phyloP scores from a whole-genome alignment of 164 flowering plant genomes.

The Amborella trichopoda region DNA sequence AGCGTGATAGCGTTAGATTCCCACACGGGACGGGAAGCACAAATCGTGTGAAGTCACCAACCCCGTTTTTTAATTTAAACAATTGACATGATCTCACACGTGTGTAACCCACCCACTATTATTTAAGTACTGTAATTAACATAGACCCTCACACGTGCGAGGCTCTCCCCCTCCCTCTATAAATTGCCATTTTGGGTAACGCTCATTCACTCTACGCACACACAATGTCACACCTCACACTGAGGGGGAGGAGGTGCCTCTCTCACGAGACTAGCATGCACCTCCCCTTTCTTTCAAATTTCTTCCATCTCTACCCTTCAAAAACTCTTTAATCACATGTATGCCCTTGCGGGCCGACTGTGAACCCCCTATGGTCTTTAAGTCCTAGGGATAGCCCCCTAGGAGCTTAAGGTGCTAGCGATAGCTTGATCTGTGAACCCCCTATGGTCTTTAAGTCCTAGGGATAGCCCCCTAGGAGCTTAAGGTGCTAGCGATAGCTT shows the following conservation, averaged over 20 bases:
- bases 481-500: not conserved
- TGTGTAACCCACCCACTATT: not conserved
- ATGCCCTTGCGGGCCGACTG: not conserved
- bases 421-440: not conserved
- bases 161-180: constrained; percentile 18
- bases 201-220: constrained; percentile 23
- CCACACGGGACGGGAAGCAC: constrained; percentile 67
- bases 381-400: constrained; percentile 8
- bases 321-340: not conserved
- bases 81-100: not conserved
- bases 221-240: constrained; percentile 19
- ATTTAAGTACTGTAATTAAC: not conserved
- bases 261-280: constrained; percentile 68
- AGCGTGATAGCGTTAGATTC: too few relatives aligned
- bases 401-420: constrained; percentile 12
- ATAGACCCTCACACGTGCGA: constrained; percentile 35
- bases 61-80: constrained; percentile 8
- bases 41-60: constrained; percentile 44
- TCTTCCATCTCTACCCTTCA: constrained; percentile 1
- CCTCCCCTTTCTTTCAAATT: not conserved
- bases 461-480: constrained; percentile 3
- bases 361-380: too few relatives aligned
- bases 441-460: too few relatives aligned
- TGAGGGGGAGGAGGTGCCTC: constrained; percentile 4
- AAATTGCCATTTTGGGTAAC: constrained; percentile 15